These are phyloP conservation scores for Sporormia fimetaria DNA, from an alignment of 495 filamentous ascomycete species.

Conservation along the genomic window DNA sequence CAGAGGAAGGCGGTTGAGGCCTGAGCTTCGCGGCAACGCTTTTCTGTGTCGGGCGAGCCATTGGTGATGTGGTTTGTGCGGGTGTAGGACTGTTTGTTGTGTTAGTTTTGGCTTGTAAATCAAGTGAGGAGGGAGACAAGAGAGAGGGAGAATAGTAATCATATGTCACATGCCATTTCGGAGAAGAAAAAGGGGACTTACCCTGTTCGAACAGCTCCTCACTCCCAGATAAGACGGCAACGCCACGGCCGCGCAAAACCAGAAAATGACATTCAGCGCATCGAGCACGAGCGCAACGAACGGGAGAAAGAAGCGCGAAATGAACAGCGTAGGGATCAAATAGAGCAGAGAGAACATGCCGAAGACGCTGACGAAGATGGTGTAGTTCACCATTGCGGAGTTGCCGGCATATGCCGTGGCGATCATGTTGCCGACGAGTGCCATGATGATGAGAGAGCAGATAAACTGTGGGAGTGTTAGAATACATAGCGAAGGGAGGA, in stretches of 20 bases:
- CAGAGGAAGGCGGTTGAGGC: conserved; percentile 58
- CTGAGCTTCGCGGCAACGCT: conserved; percentile 60
- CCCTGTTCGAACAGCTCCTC: conserved; percentile 52
- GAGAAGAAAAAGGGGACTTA: conserved; percentile 32
- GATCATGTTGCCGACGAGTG: conserved; percentile 60
- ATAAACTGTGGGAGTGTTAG: conserved; percentile 40
- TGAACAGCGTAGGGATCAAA: conserved; percentile 44
- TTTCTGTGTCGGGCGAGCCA: conserved; percentile 41
- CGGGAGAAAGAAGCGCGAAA: conserved; percentile 40
- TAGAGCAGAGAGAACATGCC: conserved; percentile 54
- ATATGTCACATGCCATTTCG: background rate
- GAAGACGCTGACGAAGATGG: conserved; percentile 55
- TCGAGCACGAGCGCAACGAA: conserved; percentile 48
- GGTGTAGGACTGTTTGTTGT: conserved; percentile 42
- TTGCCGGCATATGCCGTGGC: conserved; percentile 43
- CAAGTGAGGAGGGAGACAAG: no score
- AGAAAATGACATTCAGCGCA: conserved; percentile 51
- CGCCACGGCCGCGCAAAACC: conserved; percentile 54
- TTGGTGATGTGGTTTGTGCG: conserved; percentile 48
- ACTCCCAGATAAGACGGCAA: conserved; percentile 46
- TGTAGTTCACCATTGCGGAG: conserved; percentile 51
- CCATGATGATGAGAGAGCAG: conserved; percentile 55
- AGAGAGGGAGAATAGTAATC: background rate
- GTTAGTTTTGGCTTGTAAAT: conserved; percentile 4
- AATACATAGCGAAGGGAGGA: background rate